Base-by-base conservation (phyloP, 371 early-diverging fungal genomes). In the Mortierella sp. region DNA sequence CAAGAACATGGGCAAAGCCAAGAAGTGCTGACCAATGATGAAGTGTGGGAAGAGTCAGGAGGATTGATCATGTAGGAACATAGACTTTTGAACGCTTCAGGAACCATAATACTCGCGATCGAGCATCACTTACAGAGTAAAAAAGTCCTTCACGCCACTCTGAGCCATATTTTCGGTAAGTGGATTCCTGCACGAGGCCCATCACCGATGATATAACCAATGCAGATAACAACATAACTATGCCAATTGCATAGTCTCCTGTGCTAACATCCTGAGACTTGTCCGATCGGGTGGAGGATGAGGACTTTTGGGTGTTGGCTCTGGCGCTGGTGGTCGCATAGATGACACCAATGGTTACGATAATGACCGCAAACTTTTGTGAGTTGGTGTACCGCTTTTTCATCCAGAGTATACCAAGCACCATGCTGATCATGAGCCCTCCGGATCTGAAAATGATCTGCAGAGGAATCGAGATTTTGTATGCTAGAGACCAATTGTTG, bases 101-200 rank as follows among this genome's bases (percentile, higher is more conserved):
- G 34, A 34, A 34, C 10, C 34, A 34, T 34, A n/a, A n/a, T n/a
- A n/a, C n/a, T n/a, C n/a, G n/a, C 30, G 7, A 43, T 2, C 1
- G 10, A 26, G 5, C 0, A 19, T 13, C 2, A 65, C 80, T 67
- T 85, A 90, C 91, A 9, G 91, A 93, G 64, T 95, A 96, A 67
- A 96, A 96, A 39, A 96, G 78, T 0, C 93, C 94, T 72, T 96
- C 96, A 27, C 92, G 84, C 96, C 96, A 96, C 49, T 92, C 87
- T 26, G 91, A 88, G 16, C 94, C 93, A 62, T 93, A 94, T 54
- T 85, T 88, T 21, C 79, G 78, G 62, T 95, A 95, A 5, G 93
- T 93, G 0, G 84, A 61, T 67, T 96, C 95, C 72, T 96, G 96
- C 45, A 89, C 84, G 34, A 94, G 80, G 0, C 96, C 96, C 80